Conservation (phyloP, 2,329 filamentous ascomycete genomes). For the Plectosphaerella plurivora region DNA sequence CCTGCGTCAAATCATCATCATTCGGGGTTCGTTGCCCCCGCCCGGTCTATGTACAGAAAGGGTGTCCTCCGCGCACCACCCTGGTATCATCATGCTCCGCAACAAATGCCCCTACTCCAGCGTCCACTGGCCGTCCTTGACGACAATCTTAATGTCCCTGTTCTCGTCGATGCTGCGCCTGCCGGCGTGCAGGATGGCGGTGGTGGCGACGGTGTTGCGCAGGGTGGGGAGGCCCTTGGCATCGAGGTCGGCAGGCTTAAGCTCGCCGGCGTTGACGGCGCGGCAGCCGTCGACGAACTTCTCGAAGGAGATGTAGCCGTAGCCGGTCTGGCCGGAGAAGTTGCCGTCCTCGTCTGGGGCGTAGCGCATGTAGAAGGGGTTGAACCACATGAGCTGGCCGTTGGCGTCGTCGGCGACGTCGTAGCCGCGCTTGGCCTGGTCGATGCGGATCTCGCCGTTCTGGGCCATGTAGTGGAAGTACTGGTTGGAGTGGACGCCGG, state of each 20-base stretch:
- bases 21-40: not conserved
- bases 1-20: not conserved
- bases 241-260: slow-evolving; percentile 73
- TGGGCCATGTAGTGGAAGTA: slow-evolving; percentile 93
- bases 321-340: slow-evolving; percentile 85
- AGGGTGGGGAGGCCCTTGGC: slow-evolving; percentile 77
- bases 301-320: slow-evolving; percentile 91
- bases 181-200: slow-evolving; percentile 86
- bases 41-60: not conserved
- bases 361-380: slow-evolving; percentile 95
- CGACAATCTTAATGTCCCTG: slow-evolving; percentile 69
- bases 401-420: slow-evolving; percentile 81
- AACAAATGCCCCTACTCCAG: slow-evolving; percentile 39
- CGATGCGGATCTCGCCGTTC: slow-evolving; percentile 79
- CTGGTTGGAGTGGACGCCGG: slow-evolving; percentile 94
- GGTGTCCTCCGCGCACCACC: not conserved
- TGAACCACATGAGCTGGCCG: slow-evolving; percentile 76
- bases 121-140: slow-evolving; percentile 63
- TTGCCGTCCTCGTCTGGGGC: slow-evolving; percentile 93
- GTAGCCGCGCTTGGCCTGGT: slow-evolving; percentile 93
- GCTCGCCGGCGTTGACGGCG: slow-evolving; percentile 68
- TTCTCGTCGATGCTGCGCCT: slow-evolving; percentile 79
- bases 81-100: not conserved
- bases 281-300: slow-evolving; percentile 90
- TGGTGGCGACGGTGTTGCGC: slow-evolving; percentile 85